Conservation (phyloP, 2,329 filamentous ascomycete genomes). For the Xylaria sp. region DNA sequence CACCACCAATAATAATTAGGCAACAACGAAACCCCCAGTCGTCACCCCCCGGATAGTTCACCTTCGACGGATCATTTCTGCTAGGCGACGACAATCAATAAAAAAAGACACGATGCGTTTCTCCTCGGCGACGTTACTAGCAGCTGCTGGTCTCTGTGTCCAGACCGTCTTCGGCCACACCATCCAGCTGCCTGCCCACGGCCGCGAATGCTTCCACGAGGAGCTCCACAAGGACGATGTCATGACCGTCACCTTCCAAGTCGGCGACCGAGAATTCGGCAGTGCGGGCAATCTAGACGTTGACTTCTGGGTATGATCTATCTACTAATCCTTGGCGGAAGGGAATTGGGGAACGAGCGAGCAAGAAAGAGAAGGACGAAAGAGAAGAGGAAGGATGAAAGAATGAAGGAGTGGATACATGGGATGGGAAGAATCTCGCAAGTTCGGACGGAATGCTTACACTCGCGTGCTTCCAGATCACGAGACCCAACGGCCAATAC, state of each 20-base stretch:
- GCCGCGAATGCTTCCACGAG: conserved; percentile 97
- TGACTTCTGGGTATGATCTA: conserved; percentile 82
- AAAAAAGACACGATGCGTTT: conserved; percentile 37
- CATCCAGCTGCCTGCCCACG: conserved; percentile 89
- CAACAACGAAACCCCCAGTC: not conserved
- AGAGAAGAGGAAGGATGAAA: not conserved
- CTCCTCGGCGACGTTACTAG: conserved; percentile 41
- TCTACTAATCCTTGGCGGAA: not conserved
- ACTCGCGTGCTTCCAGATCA: conserved; percentile 49
- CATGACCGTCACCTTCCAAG: conserved; percentile 98
- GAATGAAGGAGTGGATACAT: not conserved
- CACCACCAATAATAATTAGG: not conserved
- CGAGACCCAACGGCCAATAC: conserved; percentile 69
- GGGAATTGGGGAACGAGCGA: not conserved
- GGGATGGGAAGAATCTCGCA: not conserved
- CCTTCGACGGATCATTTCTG: not conserved
- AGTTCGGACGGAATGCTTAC: not conserved
- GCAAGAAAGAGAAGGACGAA: not conserved
- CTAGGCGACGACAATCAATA: not conserved
- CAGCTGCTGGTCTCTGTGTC: conserved; percentile 44
- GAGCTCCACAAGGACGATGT: conserved; percentile 85
- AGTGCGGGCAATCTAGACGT: conserved; percentile 91
- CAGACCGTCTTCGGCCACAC: conserved; percentile 70
- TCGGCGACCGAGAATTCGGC: conserved; percentile 93
- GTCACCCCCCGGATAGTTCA: not conserved